Percentiles rank a stretch among this genome's conserved stretches.
These are phyloP conservation scores for Musa itinerans DNA, from an alignment of 176 grass and related monocot genomes.

Conservation along the genomic window DNA sequence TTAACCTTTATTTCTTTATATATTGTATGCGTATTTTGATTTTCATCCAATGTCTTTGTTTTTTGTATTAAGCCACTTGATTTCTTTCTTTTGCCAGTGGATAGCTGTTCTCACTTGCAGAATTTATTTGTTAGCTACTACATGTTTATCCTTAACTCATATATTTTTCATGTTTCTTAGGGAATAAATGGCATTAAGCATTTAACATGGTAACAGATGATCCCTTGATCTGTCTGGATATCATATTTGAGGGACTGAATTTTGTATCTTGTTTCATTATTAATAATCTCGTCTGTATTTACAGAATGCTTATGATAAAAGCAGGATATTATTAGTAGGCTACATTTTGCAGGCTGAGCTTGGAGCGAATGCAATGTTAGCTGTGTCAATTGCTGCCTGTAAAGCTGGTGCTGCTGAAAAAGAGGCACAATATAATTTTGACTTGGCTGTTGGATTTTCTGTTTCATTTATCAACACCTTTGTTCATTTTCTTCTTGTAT, in stretches of 20 bases:
- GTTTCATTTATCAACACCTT: neutral
- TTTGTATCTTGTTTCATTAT: neutral
- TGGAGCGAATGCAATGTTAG: slow-evolving; percentile 83
- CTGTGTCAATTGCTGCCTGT: slow-evolving; percentile 96
- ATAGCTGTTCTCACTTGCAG: neutral
- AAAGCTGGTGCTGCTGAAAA: slow-evolving; percentile 97
- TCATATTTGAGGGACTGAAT: neutral
- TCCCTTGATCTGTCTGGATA: neutral
- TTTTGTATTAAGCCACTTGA: neutral
- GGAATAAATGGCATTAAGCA: neutral
- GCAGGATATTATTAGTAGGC: neutral
- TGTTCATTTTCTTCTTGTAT: slow-evolving; percentile 7
- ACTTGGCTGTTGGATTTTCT: slow-evolving; percentile 1
- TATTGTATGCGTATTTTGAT: neutral
- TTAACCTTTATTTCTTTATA: no score
- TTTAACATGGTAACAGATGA: neutral
- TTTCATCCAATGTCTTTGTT: neutral
- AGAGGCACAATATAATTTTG: slow-evolving; percentile 40
- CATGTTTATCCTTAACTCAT: neutral
- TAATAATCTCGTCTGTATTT: neutral
- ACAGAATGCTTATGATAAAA: neutral
- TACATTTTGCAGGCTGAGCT: slow-evolving; percentile 51
- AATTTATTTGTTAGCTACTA: neutral
- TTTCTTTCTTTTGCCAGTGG: neutral
- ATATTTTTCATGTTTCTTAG: neutral